Percentiles rank a stretch among this genome's conserved stretches.
These are phyloP conservation scores for Apiospora marii DNA, from an alignment of 2,329 filamentous ascomycete species.

Conservation along the genomic window DNA sequence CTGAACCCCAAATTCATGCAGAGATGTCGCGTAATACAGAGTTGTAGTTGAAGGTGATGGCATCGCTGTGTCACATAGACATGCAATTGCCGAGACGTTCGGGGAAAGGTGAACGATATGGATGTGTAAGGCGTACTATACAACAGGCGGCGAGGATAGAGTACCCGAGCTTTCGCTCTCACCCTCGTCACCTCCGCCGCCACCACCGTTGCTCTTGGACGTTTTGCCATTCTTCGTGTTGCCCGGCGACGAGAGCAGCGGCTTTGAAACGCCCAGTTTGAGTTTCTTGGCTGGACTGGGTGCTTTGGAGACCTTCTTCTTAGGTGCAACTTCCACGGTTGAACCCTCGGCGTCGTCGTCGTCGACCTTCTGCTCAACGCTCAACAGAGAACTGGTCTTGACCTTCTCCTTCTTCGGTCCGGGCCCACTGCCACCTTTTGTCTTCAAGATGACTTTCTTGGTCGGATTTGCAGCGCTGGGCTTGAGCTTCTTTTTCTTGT, in stretches of 20 bases:
- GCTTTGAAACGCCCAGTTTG: conserved; percentile 53
- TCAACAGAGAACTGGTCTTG: conserved; percentile 58
- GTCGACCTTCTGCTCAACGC: conserved; percentile 54
- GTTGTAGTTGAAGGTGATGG: conserved; percentile 6
- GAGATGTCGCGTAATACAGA: conserved; percentile 23
- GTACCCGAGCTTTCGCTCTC: conserved; percentile 66
- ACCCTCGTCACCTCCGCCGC: conserved; percentile 48
- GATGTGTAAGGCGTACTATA: conserved; percentile 29
- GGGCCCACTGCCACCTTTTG: conserved; percentile 45
- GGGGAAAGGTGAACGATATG: conserved; percentile 4
- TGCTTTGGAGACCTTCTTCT: conserved; percentile 51
- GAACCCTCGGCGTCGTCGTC: conserved; percentile 48
- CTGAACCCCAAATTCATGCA: conserved; percentile 24
- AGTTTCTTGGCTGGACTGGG: conserved; percentile 55
- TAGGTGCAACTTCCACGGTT: conserved; percentile 50
- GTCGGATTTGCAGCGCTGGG: conserved; percentile 47
- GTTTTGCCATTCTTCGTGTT: conserved; percentile 58
- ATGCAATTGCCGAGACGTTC: conserved; percentile 1
- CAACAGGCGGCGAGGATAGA: conserved; percentile 60
- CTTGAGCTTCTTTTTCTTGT: conserved; percentile 68
- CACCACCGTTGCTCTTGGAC: conserved; percentile 28
- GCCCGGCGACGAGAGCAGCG: conserved; percentile 56
- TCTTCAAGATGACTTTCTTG: conserved; percentile 66
- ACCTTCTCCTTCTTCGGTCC: conserved; percentile 62
- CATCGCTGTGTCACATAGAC: conserved; percentile 4